phyloP scores from a whole-genome alignment of 2,329 filamentous ascomycete genomes.

The Claviceps sp. region DNA sequence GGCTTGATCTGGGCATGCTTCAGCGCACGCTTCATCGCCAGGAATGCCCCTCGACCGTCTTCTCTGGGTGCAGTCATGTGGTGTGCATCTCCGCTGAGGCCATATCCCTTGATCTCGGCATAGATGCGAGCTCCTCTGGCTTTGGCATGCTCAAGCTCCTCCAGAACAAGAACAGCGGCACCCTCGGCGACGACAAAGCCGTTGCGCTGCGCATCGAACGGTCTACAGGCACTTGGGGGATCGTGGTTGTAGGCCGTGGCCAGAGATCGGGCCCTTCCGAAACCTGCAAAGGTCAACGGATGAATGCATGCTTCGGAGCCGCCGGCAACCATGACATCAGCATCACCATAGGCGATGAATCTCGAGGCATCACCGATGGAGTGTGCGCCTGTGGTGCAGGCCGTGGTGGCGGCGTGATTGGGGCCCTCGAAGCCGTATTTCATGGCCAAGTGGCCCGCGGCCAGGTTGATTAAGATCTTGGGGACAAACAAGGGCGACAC shows the following conservation, averaged over 20 bases:
- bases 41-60: slow-evolving; percentile 66
- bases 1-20: slow-evolving; percentile 58
- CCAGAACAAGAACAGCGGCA: slow-evolving; percentile 73
- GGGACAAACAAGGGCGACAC: slow-evolving; percentile 91
- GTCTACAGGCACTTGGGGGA: slow-evolving; percentile 61
- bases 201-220: slow-evolving; percentile 66
- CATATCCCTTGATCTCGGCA: slow-evolving; percentile 80
- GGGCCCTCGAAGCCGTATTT: slow-evolving; percentile 79
- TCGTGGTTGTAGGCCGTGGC: slow-evolving; percentile 66
- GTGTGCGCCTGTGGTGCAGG: slow-evolving; percentile 92
- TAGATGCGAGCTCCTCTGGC: slow-evolving; percentile 69
- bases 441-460: slow-evolving; percentile 90
- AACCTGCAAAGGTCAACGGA: slow-evolving; percentile 82
- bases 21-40: slow-evolving; percentile 77
- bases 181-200: slow-evolving; percentile 94
- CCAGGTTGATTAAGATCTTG: slow-evolving; percentile 84
- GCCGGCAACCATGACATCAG: slow-evolving; percentile 91
- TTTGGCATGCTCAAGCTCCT: slow-evolving; percentile 81
- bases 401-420: slow-evolving; percentile 85
- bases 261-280: slow-evolving; percentile 74
- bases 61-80: slow-evolving; percentile 86
- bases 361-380: slow-evolving; percentile 89
- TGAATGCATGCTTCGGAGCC: slow-evolving; percentile 93
- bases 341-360: slow-evolving; percentile 82
- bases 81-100: slow-evolving; percentile 77